Conservation (phyloP, 1,284 basidiomycete genomes). For the Trichosporon coremiiforme region DNA sequence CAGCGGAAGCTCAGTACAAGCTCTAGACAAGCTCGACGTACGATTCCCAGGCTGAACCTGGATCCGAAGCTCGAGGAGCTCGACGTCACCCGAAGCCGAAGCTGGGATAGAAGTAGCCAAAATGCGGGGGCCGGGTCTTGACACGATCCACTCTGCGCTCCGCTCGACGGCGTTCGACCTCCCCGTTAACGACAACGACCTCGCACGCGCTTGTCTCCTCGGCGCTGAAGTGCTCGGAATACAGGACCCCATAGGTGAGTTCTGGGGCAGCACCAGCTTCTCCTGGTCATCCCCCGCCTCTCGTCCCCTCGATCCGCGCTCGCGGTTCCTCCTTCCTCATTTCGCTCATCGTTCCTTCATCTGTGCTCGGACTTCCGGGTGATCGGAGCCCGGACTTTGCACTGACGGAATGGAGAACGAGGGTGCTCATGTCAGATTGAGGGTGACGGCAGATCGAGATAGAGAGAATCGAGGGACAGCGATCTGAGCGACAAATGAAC, state of each 20-base stretch:
- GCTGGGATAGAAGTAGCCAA: not conserved
- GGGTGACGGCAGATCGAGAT: no score
- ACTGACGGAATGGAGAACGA: not conserved
- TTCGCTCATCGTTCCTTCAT: not conserved
- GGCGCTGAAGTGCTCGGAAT: constrained; percentile 15
- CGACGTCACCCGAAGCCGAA: not conserved
- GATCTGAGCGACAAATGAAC: not conserved
- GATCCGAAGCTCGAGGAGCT: not conserved
- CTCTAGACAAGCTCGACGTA: not conserved
- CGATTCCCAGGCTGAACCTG: not conserved
- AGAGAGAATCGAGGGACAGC: no score
- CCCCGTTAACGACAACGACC: not conserved
- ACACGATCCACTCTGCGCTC: not conserved
- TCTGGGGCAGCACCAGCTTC: not conserved
- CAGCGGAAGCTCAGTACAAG: not conserved
- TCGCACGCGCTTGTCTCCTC: not conserved
- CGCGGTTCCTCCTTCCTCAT: no score
- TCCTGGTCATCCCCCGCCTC: no score
- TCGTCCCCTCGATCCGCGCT: not conserved
- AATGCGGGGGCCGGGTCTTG: not conserved
- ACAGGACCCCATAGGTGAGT: constrained; percentile 14
- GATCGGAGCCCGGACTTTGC: not conserved
- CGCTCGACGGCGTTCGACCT: constrained; percentile 17
- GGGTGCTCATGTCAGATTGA: not conserved
- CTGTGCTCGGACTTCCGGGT: not conserved